Evolutionary conservation across 768 basidiomycete species (phyloP), one percentile per base, ranked within the genome.

Genomic region (Ephemerocybe angulata): DNA sequence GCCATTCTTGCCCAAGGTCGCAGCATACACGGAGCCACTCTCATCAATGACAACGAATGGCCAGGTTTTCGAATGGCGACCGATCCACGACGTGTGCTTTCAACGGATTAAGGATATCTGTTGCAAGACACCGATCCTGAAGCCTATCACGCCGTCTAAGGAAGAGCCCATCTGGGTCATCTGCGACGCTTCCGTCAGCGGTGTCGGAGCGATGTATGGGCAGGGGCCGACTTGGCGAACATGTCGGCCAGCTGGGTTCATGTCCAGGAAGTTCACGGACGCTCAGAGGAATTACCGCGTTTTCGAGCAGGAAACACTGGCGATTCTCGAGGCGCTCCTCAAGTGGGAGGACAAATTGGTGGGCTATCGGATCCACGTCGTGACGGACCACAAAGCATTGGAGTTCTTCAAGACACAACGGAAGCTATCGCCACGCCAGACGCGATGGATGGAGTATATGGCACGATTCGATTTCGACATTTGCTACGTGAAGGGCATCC

Each of bases 311-410:
- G 62, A 67, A 44, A 61, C 54, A 15, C 50, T 68, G 3, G 64
- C 64, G 1, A 62, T 66, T 1, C 52, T 68, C 1, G 60, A 67
- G 46, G 62, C 62, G 0, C 47, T 72, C 2, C 25, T 63, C 3
- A 69, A 69, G 46, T 72, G 66, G 69, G 65, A 70, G 57, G 67
- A 70, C 31, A 68, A 70, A 30, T 56, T 70, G 0, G 43, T 72
- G 0, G 65, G 70, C 13, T 59, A 57, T 27, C 44, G 35, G 3
- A 50, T 72, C 50, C 67, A 60, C 21, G n/a, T 58, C 12, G 24
- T 66, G 17, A 62, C 63, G 0, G 64, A 65, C 47, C 64, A 65
- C 38, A 54, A 62, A 30, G 57, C 57, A 0, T 51, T 66, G 2
- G 60, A 63, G 30, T 67, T 67, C 60, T 70, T 72, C 38, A 62